Conservation (phyloP, 179 eudicot genomes). For the Heliamphora pulchella region DNA sequence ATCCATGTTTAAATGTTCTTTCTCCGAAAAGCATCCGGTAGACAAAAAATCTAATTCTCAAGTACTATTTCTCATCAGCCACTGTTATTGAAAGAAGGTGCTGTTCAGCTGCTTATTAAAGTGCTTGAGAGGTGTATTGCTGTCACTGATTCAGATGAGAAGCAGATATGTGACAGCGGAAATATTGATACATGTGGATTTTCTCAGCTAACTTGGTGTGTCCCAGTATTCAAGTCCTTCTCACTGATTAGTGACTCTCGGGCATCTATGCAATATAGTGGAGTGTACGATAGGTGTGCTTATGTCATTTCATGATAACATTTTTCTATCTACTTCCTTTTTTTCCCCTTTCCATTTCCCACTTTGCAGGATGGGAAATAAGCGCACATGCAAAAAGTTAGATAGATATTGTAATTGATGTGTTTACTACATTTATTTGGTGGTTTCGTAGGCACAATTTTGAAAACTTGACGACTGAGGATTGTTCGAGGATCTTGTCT, state of each 20-base stretch:
- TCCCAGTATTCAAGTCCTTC: constrained; percentile 60
- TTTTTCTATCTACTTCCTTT: background rate
- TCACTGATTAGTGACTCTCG: constrained; percentile 52
- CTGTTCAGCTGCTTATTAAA: constrained; percentile 44
- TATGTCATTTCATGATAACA: background rate
- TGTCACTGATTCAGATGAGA: constrained; percentile 30
- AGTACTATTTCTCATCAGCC: constrained; percentile 41
- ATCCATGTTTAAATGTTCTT: background rate
- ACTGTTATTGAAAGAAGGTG: constrained; percentile 56
- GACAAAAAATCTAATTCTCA: background rate
- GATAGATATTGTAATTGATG: background rate
- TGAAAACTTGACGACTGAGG: constrained; percentile 44
- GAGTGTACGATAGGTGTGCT: constrained; percentile 38
- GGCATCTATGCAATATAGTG: constrained; percentile 26
- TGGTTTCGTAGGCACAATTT: constrained; percentile 34
- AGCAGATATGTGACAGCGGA: constrained; percentile 38
- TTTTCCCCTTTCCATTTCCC: background rate
- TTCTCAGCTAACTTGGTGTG: constrained; percentile 50
- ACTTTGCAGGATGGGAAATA: no score
- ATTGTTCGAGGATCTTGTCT: constrained; percentile 41
- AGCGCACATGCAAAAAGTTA: background rate
- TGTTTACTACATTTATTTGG: constrained; percentile 6
- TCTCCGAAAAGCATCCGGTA: background rate
- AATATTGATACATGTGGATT: constrained; percentile 31
- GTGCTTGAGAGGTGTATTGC: constrained; percentile 53